phyloP scores from a whole-genome alignment of 116 monocot genomes.

The Trichopus zeylanicus region DNA sequence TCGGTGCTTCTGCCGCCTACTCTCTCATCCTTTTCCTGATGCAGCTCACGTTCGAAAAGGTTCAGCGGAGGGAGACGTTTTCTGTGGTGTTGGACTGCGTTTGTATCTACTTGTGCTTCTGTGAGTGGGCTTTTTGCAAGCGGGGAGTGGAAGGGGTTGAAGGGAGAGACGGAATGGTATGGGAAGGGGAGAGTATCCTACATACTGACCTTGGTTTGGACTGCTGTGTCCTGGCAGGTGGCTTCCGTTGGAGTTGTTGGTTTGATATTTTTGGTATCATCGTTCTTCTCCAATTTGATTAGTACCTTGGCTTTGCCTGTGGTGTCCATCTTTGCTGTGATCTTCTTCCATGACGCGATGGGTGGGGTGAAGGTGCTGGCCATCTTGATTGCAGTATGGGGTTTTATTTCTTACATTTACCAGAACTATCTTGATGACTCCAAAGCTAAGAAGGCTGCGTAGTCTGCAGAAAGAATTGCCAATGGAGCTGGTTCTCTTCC shows the following conservation, averaged over 20 bases:
- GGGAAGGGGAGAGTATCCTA: conserved; percentile 32
- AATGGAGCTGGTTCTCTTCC: too few relatives aligned
- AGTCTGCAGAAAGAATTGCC: too few relatives aligned
- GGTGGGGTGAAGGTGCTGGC: too few relatives aligned
- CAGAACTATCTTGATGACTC: too few relatives aligned
- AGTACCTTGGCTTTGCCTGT: too few relatives aligned
- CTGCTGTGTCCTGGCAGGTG: conserved; percentile 46
- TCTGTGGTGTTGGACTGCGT: conserved; percentile 17
- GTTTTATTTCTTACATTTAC: too few relatives aligned
- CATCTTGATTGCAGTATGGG: too few relatives aligned
- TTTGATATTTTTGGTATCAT: conserved; percentile 23
- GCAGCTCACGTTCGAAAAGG: conserved; percentile 20
- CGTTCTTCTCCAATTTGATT: too few relatives aligned
- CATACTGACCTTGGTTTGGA: conserved; percentile 45
- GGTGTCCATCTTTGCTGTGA: too few relatives aligned
- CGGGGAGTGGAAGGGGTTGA: too few relatives aligned
- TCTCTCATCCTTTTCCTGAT: conserved; percentile 20
- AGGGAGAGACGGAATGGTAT: conserved; percentile 35
- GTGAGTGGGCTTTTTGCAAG: conserved; percentile 38
- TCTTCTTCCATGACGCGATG: too few relatives aligned
- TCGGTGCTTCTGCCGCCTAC: conserved; percentile 14
- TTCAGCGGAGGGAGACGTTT: conserved; percentile 7
- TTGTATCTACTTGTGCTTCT: conserved; percentile 21
- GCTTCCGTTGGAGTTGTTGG: conserved; percentile 47
- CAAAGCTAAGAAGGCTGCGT: too few relatives aligned